phyloP scores from a whole-genome alignment of 768 basidiomycete genomes.

The Boletus edulis region DNA sequence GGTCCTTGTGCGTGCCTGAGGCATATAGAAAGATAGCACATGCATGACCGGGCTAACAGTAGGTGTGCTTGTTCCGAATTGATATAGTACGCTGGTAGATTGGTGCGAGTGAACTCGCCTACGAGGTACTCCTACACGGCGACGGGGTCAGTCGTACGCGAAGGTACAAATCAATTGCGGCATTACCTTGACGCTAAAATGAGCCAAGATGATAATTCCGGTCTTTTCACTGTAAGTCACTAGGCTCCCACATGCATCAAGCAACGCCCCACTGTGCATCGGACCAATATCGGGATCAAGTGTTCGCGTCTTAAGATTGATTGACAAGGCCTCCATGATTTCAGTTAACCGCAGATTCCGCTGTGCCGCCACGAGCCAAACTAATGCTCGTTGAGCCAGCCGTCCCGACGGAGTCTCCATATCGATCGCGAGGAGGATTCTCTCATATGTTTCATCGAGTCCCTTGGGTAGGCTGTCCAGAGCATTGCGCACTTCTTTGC shows the following conservation, averaged over 20 bases:
- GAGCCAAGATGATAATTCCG: background rate
- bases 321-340: slow-evolving; percentile 1
- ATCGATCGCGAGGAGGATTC: slow-evolving; percentile 1
- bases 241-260: slow-evolving; percentile 7
- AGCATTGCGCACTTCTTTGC: background rate
- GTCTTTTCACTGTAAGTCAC: slow-evolving; percentile 2
- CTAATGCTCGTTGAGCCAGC: background rate
- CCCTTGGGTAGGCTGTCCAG: background rate
- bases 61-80: background rate
- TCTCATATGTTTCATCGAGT: slow-evolving; percentile 4
- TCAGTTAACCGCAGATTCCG: background rate
- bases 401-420: background rate
- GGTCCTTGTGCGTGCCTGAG: background rate
- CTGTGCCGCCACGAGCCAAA: slow-evolving; percentile 2
- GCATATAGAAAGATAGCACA: slow-evolving; percentile 5
- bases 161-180: background rate
- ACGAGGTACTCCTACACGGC: background rate
- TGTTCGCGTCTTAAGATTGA: background rate
- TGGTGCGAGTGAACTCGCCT: background rate
- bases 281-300: background rate
- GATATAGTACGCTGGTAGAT: background rate
- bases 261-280: slow-evolving; percentile 2
- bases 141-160: background rate
- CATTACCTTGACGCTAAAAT: slow-evolving; percentile 2
- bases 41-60: background rate